Conservation (phyloP, 805 yeast species). For the Saccharomycodes ludwigii region DNA sequence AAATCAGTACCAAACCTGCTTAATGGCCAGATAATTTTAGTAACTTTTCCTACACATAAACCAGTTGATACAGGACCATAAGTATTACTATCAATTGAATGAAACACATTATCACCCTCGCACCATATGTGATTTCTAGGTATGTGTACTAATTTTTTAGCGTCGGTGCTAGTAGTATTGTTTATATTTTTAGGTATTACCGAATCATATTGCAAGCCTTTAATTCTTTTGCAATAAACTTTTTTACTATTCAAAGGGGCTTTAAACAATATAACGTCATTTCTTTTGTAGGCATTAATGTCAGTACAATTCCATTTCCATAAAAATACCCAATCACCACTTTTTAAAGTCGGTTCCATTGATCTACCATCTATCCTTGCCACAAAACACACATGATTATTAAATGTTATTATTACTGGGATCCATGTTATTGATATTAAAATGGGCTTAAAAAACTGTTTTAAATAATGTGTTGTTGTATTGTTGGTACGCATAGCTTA, state of each 20-base stretch:
- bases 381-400: slow-evolving; percentile 60
- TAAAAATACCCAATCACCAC: slow-evolving; percentile 51
- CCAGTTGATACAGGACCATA: slow-evolving; percentile 86
- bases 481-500: too few species aligned
- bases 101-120: slow-evolving; percentile 78
- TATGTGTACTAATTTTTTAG: slow-evolving; percentile 43
- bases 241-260: slow-evolving; percentile 74
- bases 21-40: slow-evolving; percentile 59
- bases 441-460: slow-evolving; percentile 16
- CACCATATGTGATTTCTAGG: slow-evolving; percentile 87
- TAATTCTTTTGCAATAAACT: slow-evolving; percentile 67
- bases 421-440: slow-evolving; percentile 51
- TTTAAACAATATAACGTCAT: slow-evolving; percentile 67
- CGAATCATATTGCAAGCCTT: slow-evolving; percentile 63
- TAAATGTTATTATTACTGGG: slow-evolving; percentile 60
- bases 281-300: slow-evolving; percentile 34
- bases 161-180: slow-evolving; percentile 15
- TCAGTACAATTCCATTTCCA: slow-evolving; percentile 48
- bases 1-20: slow-evolving; percentile 33
- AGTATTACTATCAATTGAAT: slow-evolving; percentile 72
- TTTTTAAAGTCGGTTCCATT: slow-evolving; percentile 79
- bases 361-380: slow-evolving; percentile 70
- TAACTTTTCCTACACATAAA: slow-evolving; percentile 65
- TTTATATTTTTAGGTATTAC: slow-evolving; percentile 44
- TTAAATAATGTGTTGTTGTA: too few species aligned